phyloP scores from a whole-genome alignment of 257 asterid species.

The Solanum medicagineum region DNA sequence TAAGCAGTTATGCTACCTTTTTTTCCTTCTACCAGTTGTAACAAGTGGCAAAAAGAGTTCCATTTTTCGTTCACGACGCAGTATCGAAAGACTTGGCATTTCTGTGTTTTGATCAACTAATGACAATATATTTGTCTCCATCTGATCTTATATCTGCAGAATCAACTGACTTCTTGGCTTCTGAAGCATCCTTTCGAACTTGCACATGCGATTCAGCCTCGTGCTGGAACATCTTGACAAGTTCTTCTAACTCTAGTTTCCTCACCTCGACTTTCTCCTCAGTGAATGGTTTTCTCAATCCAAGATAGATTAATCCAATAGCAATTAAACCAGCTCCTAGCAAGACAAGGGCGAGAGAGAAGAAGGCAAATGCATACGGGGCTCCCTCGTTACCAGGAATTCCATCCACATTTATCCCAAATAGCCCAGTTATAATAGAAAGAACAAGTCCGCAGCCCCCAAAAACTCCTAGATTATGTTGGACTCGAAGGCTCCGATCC shows the following conservation, averaged over 20 bases:
- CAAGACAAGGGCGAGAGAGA: constrained; percentile 54
- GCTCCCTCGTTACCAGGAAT: constrained; percentile 70
- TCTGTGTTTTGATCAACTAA: background rate
- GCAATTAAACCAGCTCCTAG: constrained; percentile 47
- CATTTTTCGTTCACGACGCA: background rate
- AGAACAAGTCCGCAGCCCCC: constrained; percentile 96
- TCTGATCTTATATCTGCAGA: background rate
- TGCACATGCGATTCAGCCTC: constrained; percentile 94
- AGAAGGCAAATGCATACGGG: constrained; percentile 81
- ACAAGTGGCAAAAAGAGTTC: background rate
- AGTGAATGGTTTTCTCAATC: constrained; percentile 53
- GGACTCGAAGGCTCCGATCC: constrained; percentile 87
- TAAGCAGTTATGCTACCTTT: background rate
- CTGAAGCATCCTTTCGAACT: constrained; percentile 49
- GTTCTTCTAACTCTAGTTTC: constrained; percentile 64
- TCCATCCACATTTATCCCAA: constrained; percentile 94
- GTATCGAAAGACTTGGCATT: background rate
- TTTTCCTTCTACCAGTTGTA: background rate
- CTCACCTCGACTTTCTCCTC: constrained; percentile 77
- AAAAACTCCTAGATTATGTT: constrained; percentile 85
- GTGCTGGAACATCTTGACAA: constrained; percentile 81
- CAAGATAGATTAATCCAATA: constrained; percentile 70
- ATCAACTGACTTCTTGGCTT: background rate
- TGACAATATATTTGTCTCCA: background rate
- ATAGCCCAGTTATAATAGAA: constrained; percentile 75